These are phyloP conservation scores for Calonectria crousiana DNA, from an alignment of 2,329 filamentous ascomycete genomes.

Conservation along the genomic window DNA sequence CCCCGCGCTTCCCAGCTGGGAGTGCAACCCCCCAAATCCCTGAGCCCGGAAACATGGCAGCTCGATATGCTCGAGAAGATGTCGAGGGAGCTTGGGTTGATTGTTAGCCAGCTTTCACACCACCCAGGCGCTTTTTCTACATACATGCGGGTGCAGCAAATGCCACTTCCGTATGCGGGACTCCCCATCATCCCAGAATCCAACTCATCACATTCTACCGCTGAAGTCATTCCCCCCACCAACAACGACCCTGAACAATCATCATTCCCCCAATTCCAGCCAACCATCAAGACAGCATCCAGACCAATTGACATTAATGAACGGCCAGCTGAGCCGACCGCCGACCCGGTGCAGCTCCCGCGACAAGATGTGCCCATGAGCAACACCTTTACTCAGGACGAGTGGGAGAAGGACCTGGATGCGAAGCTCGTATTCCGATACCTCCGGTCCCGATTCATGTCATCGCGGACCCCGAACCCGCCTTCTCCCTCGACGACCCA, in stretches of 20 bases:
- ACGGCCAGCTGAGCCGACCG: conserved; percentile 37
- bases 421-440: conserved; percentile 93
- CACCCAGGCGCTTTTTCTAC: conserved; percentile 92
- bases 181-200: conserved; percentile 74
- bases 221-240: conserved; percentile 39
- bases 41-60: conserved; percentile 72
- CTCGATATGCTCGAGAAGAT: conserved; percentile 84
- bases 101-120: conserved; percentile 82
- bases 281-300: conserved; percentile 56
- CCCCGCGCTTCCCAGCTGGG: conserved; percentile 57
- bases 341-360: conserved; percentile 35
- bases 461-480: conserved; percentile 59
- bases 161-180: conserved; percentile 81
- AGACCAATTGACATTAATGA: conserved; percentile 54
- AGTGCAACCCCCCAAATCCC: conserved; percentile 44
- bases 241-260: conserved; percentile 36
- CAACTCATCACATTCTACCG: conserved; percentile 47
- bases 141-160: conserved; percentile 75
- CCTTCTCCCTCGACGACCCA: conserved; percentile 59
- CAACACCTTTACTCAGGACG: conserved; percentile 73
- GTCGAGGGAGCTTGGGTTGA: conserved; percentile 84
- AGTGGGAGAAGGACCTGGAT: conserved; percentile 95
- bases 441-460: conserved; percentile 79
- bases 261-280: conserved; percentile 57
- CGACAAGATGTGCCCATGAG: conserved; percentile 41